These are phyloP conservation scores for Eucalyptus polybractea DNA, from an alignment of 345 rosid species.

Conservation along the genomic window DNA sequence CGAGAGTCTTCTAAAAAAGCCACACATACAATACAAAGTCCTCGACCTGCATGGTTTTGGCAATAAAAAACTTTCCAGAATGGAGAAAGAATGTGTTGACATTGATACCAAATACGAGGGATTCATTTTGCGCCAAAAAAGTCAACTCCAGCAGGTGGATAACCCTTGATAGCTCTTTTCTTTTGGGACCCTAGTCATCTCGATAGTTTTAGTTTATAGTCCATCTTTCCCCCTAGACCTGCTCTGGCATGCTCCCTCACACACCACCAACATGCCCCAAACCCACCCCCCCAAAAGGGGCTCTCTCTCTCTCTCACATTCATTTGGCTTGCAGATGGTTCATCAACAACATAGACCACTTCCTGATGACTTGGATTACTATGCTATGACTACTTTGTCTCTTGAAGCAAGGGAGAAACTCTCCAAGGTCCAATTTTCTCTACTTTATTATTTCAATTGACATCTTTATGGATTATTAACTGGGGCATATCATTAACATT, in stretches of 20 bases:
- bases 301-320: not conserved
- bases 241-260: not conserved
- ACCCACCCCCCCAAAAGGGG: too few species aligned
- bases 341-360: conserved; percentile 77
- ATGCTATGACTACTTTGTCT: conserved; percentile 71
- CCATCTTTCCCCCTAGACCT: not conserved
- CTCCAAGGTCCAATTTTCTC: conserved; percentile 45
- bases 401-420: conserved; percentile 93
- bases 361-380: conserved; percentile 83
- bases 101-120: conserved; percentile 93
- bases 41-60: conserved; percentile 87
- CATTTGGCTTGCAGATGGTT: conserved; percentile 46
- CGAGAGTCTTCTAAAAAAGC: conserved; percentile 87
- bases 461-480: not conserved
- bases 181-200: not conserved
- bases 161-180: not conserved
- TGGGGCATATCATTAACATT: not conserved
- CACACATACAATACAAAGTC: conserved; percentile 66
- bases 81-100: conserved; percentile 84
- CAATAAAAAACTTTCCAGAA: conserved; percentile 42
- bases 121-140: conserved; percentile 75
- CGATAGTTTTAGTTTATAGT: not conserved
- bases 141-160: conserved; percentile 74
- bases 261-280: too few species aligned
- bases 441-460: not conserved